Evolutionary conservation across 768 basidiomycete species (phyloP).

Genomic region (Trametes cubensis): DNA sequence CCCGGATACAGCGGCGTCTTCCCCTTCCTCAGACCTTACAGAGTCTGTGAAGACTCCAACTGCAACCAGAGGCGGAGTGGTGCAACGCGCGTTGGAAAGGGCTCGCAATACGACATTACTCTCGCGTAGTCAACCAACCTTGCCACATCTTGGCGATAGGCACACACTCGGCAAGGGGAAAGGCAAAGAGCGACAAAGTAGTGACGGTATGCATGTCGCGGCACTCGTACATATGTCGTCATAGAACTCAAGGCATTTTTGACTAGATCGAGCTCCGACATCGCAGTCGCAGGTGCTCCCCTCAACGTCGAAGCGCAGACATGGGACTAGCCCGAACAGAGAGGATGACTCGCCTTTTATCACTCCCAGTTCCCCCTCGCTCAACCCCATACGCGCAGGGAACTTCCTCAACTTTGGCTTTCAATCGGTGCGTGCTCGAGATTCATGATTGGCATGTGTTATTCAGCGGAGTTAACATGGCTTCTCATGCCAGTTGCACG

Average conservation of each 20-base stretch:
- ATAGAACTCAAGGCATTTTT: not conserved
- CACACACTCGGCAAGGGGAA: conserved; percentile 61
- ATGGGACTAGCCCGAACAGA: not conserved
- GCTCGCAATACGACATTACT: conserved; percentile 56
- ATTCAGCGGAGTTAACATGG: conserved; percentile 11
- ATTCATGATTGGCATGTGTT: conserved; percentile 3
- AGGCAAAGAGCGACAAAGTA: conserved; percentile 41
- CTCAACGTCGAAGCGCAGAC: conserved; percentile 13
- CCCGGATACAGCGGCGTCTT: conserved; percentile 11
- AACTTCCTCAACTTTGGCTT: conserved; percentile 62
- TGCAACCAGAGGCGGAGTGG: conserved; percentile 25
- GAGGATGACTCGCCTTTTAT: conserved; percentile 70
- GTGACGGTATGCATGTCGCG: conserved; percentile 16
- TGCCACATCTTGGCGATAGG: conserved; percentile 40
- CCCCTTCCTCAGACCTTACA: conserved; percentile 3
- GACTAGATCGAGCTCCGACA: conserved; percentile 19
- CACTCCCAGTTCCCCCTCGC: conserved; percentile 68
- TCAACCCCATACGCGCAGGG: conserved; percentile 44
- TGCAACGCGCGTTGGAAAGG: conserved; percentile 44
- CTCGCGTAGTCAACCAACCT: conserved; percentile 37
- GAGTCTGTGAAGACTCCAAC: conserved; percentile 16
- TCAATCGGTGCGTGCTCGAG: conserved; percentile 59
- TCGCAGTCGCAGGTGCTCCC: conserved; percentile 31
- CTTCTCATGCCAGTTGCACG: conserved; percentile 64
- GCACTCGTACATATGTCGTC: no score